A percentile compares a stretch with the other conserved stretches of the same genome.
phyloP scores from a whole-genome alignment of 345 rosid species.

The Salix exigua region DNA sequence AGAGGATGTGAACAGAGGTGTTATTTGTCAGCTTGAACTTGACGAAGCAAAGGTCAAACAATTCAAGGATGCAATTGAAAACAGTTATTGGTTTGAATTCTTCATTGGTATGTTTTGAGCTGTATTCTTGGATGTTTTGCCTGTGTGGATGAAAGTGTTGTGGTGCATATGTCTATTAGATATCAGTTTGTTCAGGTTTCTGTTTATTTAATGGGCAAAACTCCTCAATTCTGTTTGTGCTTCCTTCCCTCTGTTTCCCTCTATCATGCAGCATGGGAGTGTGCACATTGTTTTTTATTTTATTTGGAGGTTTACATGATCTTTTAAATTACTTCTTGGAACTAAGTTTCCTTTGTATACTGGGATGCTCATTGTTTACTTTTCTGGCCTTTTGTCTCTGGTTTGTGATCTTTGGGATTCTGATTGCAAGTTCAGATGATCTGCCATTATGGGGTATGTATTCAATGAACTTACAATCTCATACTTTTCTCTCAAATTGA shows the following conservation, averaged over 20 bases:
- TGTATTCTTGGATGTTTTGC: not conserved
- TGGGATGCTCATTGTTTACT: conserved; percentile 18
- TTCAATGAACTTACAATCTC: conserved; percentile 1
- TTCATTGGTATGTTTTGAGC: conserved; percentile 73
- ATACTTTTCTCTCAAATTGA: not conserved
- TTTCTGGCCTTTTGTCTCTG: conserved; percentile 21
- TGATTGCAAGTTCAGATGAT: conserved; percentile 65
- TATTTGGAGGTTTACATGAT: not conserved
- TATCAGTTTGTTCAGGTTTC: not conserved
- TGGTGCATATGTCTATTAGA: not conserved
- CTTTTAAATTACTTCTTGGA: not conserved
- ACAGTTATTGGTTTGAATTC: conserved; percentile 88
- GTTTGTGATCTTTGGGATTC: conserved; percentile 21
- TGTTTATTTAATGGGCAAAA: not conserved
- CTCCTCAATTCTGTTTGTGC: not conserved
- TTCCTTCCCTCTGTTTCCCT: not conserved
- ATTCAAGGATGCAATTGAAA: conserved; percentile 86
- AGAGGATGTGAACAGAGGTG: conserved; percentile 61
- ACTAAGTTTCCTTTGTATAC: not conserved
- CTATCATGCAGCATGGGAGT: not conserved
- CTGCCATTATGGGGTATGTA: conserved; percentile 89
- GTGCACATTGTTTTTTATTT: not conserved
- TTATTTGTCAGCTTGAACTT: conserved; percentile 62
- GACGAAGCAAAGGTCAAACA: conserved; percentile 64
- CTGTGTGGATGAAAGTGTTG: not conserved